These are phyloP conservation scores for Microbotryum silenes-acaulis DNA, from an alignment of 1,284 basidiomycete species.

Conservation along the genomic window DNA sequence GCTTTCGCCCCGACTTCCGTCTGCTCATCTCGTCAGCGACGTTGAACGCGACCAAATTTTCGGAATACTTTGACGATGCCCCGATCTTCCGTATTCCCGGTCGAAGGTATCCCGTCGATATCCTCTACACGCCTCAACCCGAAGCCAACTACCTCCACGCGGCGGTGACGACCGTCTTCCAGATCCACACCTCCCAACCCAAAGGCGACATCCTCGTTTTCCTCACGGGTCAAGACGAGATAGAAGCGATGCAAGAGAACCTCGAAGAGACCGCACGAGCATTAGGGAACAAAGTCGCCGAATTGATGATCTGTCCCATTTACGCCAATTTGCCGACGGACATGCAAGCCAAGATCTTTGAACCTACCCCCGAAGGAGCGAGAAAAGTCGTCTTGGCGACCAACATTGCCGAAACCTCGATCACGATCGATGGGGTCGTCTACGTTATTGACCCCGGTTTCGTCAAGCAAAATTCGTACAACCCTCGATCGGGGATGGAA, in stretches of 20 bases:
- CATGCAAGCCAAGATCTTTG: constrained; percentile 99
- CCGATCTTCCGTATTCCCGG: constrained; percentile 94
- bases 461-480: constrained; percentile 95
- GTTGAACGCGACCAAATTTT: constrained; percentile 79
- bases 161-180: constrained; percentile 96
- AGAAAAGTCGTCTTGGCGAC: constrained; percentile 62
- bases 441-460: constrained; percentile 98
- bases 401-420: constrained; percentile 93
- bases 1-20: constrained; percentile 85
- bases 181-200: constrained; percentile 97
- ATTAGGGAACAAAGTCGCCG: constrained; percentile 89
- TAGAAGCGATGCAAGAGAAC: constrained; percentile 88
- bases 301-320: constrained; percentile 92
- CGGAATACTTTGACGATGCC: constrained; percentile 88
- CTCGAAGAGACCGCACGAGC: constrained; percentile 89
- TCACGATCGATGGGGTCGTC: constrained; percentile 79
- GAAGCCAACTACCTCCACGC: constrained; percentile 98
- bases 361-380: constrained; percentile 92
- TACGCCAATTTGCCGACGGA: constrained; percentile 97
- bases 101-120: constrained; percentile 93
- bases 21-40: constrained; percentile 93
- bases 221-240: constrained; percentile 99
- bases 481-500: constrained; percentile 93
- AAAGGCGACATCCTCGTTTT: constrained; percentile 98
- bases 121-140: constrained; percentile 94